phyloP scores from a whole-genome alignment of 495 filamentous ascomycete species.

The Durotheca rogersii region DNA sequence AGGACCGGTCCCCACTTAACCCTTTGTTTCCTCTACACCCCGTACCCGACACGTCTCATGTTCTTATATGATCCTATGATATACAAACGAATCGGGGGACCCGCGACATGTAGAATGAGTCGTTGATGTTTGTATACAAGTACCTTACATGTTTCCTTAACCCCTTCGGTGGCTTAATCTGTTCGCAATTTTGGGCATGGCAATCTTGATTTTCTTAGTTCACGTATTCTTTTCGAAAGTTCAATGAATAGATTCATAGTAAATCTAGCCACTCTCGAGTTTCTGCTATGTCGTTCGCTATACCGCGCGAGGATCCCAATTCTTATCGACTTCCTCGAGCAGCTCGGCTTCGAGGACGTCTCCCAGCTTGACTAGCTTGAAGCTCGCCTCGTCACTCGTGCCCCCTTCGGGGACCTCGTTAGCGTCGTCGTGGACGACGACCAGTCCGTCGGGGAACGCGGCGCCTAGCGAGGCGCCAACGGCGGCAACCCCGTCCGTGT shows the following conservation, averaged over 20 bases:
- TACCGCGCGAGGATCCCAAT: constrained; percentile 30
- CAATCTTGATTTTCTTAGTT: constrained; percentile 21
- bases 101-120: constrained; percentile 9
- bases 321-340: constrained; percentile 22
- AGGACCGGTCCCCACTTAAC: not conserved
- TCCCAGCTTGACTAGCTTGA: constrained; percentile 36
- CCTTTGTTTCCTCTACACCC: not conserved
- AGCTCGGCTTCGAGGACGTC: constrained; percentile 30
- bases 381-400: constrained; percentile 32
- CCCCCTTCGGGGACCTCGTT: constrained; percentile 37
- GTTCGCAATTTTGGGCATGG: constrained; percentile 5
- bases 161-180: constrained; percentile 6
- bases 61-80: constrained; percentile 3
- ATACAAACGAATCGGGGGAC: constrained; percentile 6
- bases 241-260: constrained; percentile 29
- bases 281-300: constrained; percentile 19
- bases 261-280: too few species aligned
- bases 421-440: constrained; percentile 41
- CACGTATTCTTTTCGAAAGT: constrained; percentile 21
- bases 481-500: constrained; percentile 40
- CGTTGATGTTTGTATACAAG: constrained; percentile 24
- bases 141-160: constrained; percentile 5
- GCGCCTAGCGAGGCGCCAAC: constrained; percentile 33
- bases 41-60: not conserved
- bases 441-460: constrained; percentile 32